These are phyloP conservation scores for Sisymbrium altissimum DNA, from an alignment of 345 rosid species.

Conservation along the genomic window DNA sequence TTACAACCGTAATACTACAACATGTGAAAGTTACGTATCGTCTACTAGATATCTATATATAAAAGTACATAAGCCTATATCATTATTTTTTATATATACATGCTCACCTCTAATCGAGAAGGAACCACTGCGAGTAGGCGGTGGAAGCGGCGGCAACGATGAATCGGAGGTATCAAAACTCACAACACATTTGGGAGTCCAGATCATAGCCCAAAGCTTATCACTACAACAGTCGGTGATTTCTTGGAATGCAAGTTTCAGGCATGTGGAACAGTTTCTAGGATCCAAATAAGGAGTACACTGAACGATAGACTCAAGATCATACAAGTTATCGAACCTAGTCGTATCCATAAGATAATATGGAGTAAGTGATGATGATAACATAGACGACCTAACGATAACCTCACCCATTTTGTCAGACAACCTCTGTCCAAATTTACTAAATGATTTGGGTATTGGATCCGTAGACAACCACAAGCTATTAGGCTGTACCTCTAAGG, in stretches of 20 bases:
- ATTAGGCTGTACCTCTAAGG: conserved; percentile 3
- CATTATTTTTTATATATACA: background rate
- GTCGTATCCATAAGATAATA: conserved; percentile 1
- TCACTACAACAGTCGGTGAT: background rate
- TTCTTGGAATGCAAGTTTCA: conserved; percentile 20
- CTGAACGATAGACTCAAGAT: conserved; percentile 31
- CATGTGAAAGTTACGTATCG: background rate
- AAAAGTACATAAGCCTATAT: background rate
- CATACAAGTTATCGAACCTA: background rate
- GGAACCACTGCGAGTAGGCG: background rate
- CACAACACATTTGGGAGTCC: conserved; percentile 17
- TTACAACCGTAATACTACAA: background rate
- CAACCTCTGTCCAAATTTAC: background rate
- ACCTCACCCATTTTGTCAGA: conserved; percentile 16
- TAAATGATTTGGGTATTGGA: background rate
- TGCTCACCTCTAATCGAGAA: conserved; percentile 1
- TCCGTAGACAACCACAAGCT: background rate
- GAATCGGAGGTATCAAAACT: background rate
- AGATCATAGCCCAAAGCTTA: conserved; percentile 3
- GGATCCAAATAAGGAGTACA: conserved; percentile 12
- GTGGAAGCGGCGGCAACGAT: conserved; percentile 1
- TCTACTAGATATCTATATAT: background rate
- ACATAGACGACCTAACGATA: background rate
- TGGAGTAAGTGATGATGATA: background rate
- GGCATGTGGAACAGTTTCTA: conserved; percentile 8